These are phyloP conservation scores for Russula dissimulans DNA, from an alignment of 768 basidiomycete species.

Conservation along the genomic window DNA sequence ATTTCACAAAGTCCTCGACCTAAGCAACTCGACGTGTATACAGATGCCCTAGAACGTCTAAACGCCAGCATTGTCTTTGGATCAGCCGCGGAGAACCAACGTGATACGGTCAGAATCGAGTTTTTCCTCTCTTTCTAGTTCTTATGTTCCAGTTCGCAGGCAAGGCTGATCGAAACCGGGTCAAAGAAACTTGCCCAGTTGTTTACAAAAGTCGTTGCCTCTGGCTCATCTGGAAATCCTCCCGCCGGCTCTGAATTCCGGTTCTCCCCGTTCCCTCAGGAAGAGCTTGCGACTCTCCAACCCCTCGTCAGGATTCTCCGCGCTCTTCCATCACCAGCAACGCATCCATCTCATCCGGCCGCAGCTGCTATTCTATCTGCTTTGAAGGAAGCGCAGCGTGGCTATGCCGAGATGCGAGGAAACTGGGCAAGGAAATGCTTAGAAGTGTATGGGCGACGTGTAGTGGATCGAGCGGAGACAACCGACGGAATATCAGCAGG, in stretches of 20 bases:
- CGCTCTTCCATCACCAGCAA: constrained; percentile 62
- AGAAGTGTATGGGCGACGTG: constrained; percentile 59
- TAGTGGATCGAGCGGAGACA: constrained; percentile 62
- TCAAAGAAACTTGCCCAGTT: constrained; percentile 73
- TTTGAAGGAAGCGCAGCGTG: constrained; percentile 67
- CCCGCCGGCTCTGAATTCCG: constrained; percentile 50
- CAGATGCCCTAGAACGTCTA: constrained; percentile 63
- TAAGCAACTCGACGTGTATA: constrained; percentile 54
- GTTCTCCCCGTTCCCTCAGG: constrained; percentile 45
- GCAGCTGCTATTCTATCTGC: constrained; percentile 53
- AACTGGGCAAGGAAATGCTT: constrained; percentile 68
- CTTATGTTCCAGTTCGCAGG: constrained; percentile 26
- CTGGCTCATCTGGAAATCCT: constrained; percentile 70
- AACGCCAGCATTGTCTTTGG: constrained; percentile 77
- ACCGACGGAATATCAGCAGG: constrained; percentile 58
- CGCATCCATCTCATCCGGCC: constrained; percentile 78
- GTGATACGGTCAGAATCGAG: constrained; percentile 35
- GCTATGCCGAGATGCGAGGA: constrained; percentile 83
- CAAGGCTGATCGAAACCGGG: constrained; percentile 74
- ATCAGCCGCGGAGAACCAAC: constrained; percentile 43
- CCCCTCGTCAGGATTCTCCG: constrained; percentile 65
- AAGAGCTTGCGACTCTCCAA: constrained; percentile 42
- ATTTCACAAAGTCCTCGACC: constrained; percentile 52
- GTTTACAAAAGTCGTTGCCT: constrained; percentile 83
- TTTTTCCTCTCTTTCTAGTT: neutral